phyloP scores from a whole-genome alignment of 768 basidiomycete genomes.

The Serpula lacrymans region DNA sequence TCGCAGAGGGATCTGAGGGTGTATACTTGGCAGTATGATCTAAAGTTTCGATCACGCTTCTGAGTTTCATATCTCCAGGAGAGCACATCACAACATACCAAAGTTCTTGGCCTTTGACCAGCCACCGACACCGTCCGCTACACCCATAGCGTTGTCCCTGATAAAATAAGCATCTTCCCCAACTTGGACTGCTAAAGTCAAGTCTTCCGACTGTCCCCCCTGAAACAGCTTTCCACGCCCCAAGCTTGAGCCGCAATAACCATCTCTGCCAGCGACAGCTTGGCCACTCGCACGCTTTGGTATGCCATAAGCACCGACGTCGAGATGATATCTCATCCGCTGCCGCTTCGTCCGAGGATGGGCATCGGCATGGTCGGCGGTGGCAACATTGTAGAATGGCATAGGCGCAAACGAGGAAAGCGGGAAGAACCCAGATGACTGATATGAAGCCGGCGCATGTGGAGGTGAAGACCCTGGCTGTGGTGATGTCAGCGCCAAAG shows the following conservation, averaged over 20 bases:
- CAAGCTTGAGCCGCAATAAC: conserved; percentile 8
- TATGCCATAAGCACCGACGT: conserved; percentile 83
- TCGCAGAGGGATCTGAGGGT: conserved; percentile 38
- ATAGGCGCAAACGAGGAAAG: conserved; percentile 31
- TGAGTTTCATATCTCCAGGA: conserved; percentile 8
- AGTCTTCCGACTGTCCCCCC: conserved; percentile 29
- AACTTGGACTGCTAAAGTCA: conserved; percentile 66
- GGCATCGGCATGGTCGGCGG: conserved; percentile 22
- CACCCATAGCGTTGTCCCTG: conserved; percentile 81
- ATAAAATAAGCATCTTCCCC: conserved; percentile 93
- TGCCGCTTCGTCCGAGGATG: conserved; percentile 29
- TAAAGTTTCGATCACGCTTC: conserved; percentile 12
- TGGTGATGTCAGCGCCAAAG: conserved; percentile 44
- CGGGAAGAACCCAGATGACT: conserved; percentile 32
- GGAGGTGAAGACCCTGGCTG: conserved; percentile 31
- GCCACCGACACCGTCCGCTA: conserved; percentile 94
- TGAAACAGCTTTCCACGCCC: conserved; percentile 24
- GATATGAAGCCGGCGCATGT: conserved; percentile 25
- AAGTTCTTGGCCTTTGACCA: conserved; percentile 56
- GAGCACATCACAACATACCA: conserved; percentile 23
- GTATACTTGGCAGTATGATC: conserved; percentile 23
- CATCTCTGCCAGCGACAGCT: conserved; percentile 27
- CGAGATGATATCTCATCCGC: conserved; percentile 47
- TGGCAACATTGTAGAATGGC: conserved; percentile 23
- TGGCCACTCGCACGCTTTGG: conserved; percentile 49